phyloP scores from a whole-genome alignment of 495 filamentous ascomycete species.

The Xylaria scruposa region DNA sequence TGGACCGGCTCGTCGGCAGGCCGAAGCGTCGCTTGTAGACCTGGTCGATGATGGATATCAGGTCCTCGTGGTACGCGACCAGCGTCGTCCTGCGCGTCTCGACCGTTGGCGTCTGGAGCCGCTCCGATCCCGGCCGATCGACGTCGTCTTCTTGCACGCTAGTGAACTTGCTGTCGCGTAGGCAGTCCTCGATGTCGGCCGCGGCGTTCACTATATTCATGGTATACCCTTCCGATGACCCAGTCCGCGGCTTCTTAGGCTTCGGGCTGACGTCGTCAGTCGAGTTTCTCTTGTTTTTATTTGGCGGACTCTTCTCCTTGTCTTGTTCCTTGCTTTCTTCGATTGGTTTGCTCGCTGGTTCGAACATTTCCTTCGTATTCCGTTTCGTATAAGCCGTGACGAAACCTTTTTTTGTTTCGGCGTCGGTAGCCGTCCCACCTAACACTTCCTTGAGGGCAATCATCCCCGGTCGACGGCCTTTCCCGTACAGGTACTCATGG shows the following conservation, averaged over 20 bases:
- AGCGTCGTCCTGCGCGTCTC: slow-evolving; percentile 19
- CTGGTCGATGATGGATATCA: neutral
- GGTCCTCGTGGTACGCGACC: slow-evolving; percentile 8
- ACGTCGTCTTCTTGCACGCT: neutral
- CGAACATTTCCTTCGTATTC: neutral
- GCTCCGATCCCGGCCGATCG: neutral
- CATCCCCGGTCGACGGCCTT: slow-evolving; percentile 28
- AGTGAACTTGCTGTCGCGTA: slow-evolving; percentile 14
- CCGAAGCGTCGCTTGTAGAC: slow-evolving; percentile 11
- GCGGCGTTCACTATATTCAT: slow-evolving; percentile 24
- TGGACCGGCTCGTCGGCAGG: neutral
- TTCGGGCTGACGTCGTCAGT: neutral
- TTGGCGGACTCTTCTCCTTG: neutral
- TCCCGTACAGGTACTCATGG: slow-evolving; percentile 26
- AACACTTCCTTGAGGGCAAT: slow-evolving; percentile 22
- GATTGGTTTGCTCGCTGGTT: neutral
- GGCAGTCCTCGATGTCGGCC: slow-evolving; percentile 28
- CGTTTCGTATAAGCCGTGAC: too few relatives aligned
- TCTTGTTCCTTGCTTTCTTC: neutral
- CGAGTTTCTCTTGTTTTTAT: slow-evolving; percentile 13
- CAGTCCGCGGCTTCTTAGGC: slow-evolving; percentile 1
- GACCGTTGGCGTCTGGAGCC: slow-evolving; percentile 28
- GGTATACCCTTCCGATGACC: neutral
- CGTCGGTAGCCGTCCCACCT: slow-evolving; percentile 12
- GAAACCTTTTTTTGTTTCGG: neutral